Percentiles rank a stretch among this genome's conserved stretches.
phyloP scores from a whole-genome alignment of 441 rosid genomes.

The Erysimum pusillum region DNA sequence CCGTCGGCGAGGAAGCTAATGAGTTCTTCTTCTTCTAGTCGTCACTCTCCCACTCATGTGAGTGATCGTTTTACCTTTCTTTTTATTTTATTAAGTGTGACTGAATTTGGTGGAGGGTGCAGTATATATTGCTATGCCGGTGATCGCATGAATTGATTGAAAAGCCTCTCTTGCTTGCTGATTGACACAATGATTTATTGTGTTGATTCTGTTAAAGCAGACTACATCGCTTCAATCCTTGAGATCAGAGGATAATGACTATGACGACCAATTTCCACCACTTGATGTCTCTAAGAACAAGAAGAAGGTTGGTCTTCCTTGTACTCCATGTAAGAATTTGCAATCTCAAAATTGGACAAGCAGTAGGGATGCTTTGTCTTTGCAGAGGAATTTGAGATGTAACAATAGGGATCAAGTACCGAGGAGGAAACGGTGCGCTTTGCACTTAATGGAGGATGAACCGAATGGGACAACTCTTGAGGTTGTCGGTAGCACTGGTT shows the following conservation, averaged over 20 bases:
- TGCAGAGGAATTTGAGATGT: not conserved
- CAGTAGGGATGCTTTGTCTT: not conserved
- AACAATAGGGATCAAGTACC: not conserved
- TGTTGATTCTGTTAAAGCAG: constrained; percentile 1
- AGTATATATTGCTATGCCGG: not conserved
- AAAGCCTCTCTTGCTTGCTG: not conserved
- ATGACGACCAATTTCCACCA: constrained; percentile 35
- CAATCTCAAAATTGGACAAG: not conserved
- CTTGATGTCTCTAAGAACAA: not conserved
- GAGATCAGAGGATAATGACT: not conserved
- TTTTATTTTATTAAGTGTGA: not conserved
- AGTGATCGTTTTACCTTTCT: not conserved
- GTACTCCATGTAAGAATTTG: not conserved
- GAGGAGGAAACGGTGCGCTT: not conserved
- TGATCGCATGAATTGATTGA: not conserved
- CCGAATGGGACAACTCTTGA: not conserved
- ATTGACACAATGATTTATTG: no score
- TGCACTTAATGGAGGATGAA: not conserved
- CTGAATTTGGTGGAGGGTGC: not conserved
- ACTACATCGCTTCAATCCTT: not conserved
- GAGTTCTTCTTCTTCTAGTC: not conserved
- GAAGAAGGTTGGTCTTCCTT: not conserved
- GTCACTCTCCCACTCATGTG: not conserved
- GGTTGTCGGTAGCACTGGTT: not conserved
- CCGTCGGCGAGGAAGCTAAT: constrained; percentile 1